A percentile compares a stretch with the other conserved stretches of the same genome.
Evolutionary conservation across 169 alveolate species (phyloP).

Genomic region (Toxoplasma gondii): DNA sequence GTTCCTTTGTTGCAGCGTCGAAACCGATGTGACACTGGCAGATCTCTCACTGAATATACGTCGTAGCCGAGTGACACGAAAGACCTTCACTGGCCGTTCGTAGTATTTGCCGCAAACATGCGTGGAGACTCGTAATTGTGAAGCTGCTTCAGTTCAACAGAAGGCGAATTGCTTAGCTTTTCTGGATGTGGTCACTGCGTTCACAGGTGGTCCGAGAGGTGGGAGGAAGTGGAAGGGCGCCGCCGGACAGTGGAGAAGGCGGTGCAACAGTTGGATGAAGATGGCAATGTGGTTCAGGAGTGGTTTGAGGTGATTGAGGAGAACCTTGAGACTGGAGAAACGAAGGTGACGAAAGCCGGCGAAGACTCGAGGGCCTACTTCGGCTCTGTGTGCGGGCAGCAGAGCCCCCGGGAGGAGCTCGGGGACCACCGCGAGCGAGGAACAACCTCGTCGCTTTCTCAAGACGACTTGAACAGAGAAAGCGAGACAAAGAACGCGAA

Average conservation of each 20-base stretch:
- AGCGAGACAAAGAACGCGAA: neutral
- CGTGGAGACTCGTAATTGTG: too few species aligned
- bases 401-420: neutral
- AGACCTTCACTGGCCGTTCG: too few species aligned
- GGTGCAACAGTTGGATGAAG: constrained; percentile 46
- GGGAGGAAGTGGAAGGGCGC: constrained; percentile 48
- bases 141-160: too few species aligned
- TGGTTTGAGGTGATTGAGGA: constrained; percentile 41
- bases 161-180: too few species aligned
- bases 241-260: constrained; percentile 59
- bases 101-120: too few species aligned
- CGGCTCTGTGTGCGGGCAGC: neutral
- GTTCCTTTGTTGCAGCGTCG: too few species aligned
- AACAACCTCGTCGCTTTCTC: neutral
- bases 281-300: constrained; percentile 41
- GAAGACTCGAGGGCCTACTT: constrained; percentile 1
- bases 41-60: too few species aligned
- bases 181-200: too few species aligned
- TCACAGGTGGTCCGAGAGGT: constrained; percentile 47
- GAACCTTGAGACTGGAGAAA: constrained; percentile 18
- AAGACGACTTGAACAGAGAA: neutral
- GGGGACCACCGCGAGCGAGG: neutral
- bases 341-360: neutral
- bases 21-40: too few species aligned
- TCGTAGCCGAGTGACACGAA: too few species aligned